Evolutionary conservation across 78 protist genomes (phyloP).

Genomic region (Dictyostelium firmibasis): DNA sequence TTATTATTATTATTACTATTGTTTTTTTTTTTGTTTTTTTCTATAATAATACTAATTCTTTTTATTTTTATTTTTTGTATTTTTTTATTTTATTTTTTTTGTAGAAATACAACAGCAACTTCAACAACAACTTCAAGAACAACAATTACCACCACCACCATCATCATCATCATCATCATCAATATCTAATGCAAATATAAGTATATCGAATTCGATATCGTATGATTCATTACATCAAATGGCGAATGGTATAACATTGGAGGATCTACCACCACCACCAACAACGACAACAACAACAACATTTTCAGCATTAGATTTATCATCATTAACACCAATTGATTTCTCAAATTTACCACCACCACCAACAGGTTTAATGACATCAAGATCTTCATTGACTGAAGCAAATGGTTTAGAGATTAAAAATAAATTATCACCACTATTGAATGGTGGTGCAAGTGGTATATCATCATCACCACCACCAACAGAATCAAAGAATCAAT

Average conservation of each 20-base stretch:
- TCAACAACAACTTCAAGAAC: background rate
- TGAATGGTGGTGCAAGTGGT: background rate
- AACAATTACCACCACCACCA: background rate
- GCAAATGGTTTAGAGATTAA: background rate
- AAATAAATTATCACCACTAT: background rate
- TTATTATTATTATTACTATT: background rate
- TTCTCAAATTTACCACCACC: constrained; percentile 5
- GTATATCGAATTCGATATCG: constrained; percentile 3
- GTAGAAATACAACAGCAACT: background rate
- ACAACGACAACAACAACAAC: background rate
- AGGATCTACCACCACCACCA: constrained; percentile 30
- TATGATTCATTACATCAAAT: constrained; percentile 4
- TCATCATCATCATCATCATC: background rate
- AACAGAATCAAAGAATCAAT: background rate
- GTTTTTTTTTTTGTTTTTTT: too few relatives aligned
- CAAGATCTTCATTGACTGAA: background rate
- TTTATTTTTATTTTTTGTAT: too few relatives aligned
- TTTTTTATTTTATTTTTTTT: too few relatives aligned
- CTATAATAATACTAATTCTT: background rate
- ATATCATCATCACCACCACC: background rate
- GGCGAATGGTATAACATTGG: background rate
- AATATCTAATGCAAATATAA: background rate
- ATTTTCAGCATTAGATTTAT: background rate
- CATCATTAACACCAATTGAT: constrained; percentile 14
- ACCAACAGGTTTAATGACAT: background rate